Base-by-base conservation (phyloP, 352 stramenopile genomes). In the Phytophthora citrophthora region DNA sequence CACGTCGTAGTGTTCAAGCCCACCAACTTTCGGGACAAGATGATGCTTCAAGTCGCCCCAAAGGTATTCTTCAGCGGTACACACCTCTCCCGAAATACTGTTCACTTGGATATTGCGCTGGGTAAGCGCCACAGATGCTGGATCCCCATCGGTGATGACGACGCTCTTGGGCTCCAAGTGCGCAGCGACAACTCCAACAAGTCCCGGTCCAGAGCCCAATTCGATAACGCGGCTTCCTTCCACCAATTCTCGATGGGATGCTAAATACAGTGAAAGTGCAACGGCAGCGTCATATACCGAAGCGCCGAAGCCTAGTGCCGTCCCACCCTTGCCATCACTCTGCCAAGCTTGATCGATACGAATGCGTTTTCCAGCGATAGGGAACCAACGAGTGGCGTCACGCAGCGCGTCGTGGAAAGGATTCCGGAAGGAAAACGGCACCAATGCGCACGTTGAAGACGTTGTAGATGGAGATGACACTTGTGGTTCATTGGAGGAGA, bases 281-380 rank as follows among this genome's bases (percentile, higher is more conserved):
- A 95, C 71, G 8, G 87, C 83, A 5, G 85, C 83, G 27, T 94
- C 83, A 63, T 95, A 95, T 32, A 95, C 86, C 5, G 86, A 92
- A 44, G 85, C 87, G 15, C 87, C 87, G 50, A 94, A 95, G 38
- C 87, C 87, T 36, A 94, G 70, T 5, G 70, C 13, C 1, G 85
- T 95, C 11, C 87, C 87, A 15, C 87, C 87, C 26, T 72, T 73
- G n/a, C 85, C 87, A 53, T 95, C 87, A 39, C 71, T 58, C 34
- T 92, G 86, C 87, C 87, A 95, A 15, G 76, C 72, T 70, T 95
- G 87, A 50, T 89, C 74, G 48, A 95, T 91, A 26, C 72, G 61
- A 46, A 95, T 77, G 9, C 72, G 63, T 40, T 60, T 71, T 16
- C 72, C 74, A 2, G 77, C 84, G 56, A 95, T 86, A 4, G 81